Percentiles rank a stretch among this genome's conserved stretches.
These are phyloP conservation scores for Secale cereale DNA, from an alignment of 176 grass and related monocot genomes.

Conservation along the genomic window DNA sequence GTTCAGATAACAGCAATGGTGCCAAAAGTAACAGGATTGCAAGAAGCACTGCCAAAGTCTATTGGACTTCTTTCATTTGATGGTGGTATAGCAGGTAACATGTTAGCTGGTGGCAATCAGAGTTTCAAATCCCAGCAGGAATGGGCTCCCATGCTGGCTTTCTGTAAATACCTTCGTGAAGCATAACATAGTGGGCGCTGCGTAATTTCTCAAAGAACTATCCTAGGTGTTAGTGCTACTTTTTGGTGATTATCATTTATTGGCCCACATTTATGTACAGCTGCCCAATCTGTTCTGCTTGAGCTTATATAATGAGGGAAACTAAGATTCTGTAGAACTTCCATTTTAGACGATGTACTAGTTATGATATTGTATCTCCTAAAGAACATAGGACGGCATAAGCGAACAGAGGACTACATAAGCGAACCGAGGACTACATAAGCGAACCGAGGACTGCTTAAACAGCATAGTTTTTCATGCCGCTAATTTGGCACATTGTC, in stretches of 20 bases:
- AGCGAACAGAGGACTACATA: neutral
- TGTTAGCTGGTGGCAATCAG: slow-evolving; percentile 7
- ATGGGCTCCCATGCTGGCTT: slow-evolving; percentile 10
- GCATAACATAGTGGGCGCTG: neutral
- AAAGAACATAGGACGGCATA: neutral
- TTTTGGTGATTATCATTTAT: neutral
- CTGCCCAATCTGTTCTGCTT: neutral
- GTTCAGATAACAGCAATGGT: slow-evolving; percentile 86
- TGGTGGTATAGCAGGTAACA: slow-evolving; percentile 88
- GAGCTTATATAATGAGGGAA: slow-evolving; percentile 10
- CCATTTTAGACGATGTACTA: slow-evolving; percentile 17
- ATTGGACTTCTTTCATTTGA: slow-evolving; percentile 95
- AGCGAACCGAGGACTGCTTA: neutral
- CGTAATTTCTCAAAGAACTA: neutral
- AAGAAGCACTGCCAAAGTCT: slow-evolving; percentile 92
- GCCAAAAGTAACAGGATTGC: slow-evolving; percentile 78
- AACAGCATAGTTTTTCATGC: neutral
- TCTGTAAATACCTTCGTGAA: neutral
- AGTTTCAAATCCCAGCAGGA: slow-evolving; percentile 13
- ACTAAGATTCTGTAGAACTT: slow-evolving; percentile 17
- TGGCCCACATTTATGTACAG: slow-evolving; percentile 8
- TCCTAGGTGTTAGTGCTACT: neutral
- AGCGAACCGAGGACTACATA: neutral
- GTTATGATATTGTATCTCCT: neutral
- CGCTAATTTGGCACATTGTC: neutral